Percentiles rank a stretch among this genome's conserved stretches.
Conservation (phyloP, 2,329 filamentous ascomycete species). For the Dendryphion nanum region DNA sequence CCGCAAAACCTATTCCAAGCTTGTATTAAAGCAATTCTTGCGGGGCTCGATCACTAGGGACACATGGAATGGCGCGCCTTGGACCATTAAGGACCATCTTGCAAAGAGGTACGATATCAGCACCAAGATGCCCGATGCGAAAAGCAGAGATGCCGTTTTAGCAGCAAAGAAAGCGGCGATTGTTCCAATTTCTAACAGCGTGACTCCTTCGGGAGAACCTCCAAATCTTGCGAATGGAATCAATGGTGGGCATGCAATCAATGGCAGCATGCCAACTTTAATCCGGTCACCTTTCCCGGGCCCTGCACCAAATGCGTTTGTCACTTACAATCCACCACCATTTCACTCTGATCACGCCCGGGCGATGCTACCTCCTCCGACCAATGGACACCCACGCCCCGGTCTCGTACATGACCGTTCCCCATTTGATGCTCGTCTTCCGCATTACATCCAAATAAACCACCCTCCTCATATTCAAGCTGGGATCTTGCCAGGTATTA, state of each 20-base stretch:
- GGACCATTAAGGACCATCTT: conserved; percentile 86
- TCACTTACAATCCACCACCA: conserved; percentile 57
- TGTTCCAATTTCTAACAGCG: conserved; percentile 42
- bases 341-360: conserved; percentile 66
- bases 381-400: conserved; percentile 6
- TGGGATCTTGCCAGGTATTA: not conserved
- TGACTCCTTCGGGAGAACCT: conserved; percentile 16
- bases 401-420: not conserved
- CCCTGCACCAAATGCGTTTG: conserved; percentile 43
- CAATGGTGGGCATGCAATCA: conserved; percentile 15
- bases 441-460: not conserved
- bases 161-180: conserved; percentile 68
- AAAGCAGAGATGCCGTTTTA: conserved; percentile 34
- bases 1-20: conserved; percentile 89
- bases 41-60: conserved; percentile 92
- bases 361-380: conserved; percentile 3
- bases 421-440: not conserved
- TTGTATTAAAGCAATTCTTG: conserved; percentile 88
- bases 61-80: conserved; percentile 93
- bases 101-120: conserved; percentile 83
- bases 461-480: not conserved
- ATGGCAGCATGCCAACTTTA: conserved; percentile 12
- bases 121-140: conserved; percentile 68
- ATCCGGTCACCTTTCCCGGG: conserved; percentile 9
- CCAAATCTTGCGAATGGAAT: conserved; percentile 14